Conservation (phyloP, 2,329 filamentous ascomycete genomes). For the Byssothecium circinans region DNA sequence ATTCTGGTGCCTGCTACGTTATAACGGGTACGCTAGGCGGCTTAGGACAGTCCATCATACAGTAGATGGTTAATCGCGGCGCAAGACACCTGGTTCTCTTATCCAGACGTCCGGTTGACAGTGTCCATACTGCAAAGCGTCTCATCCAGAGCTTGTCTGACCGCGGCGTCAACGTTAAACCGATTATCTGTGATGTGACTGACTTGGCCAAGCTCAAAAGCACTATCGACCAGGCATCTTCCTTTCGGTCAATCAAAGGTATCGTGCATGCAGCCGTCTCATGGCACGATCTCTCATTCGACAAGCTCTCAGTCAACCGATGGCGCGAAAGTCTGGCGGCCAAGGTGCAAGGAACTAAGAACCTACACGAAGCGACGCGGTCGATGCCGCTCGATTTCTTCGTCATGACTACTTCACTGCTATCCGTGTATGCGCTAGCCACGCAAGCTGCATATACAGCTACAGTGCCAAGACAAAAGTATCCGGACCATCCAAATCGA, state of each 20-base stretch:
- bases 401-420: constrained; percentile 24
- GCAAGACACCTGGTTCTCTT: constrained; percentile 14
- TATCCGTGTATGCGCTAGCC: too few species aligned
- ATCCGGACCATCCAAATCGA: too few species aligned
- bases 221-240: background rate
- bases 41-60: constrained; percentile 11
- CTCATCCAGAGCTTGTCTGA: constrained; percentile 8
- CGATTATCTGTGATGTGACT: constrained; percentile 8
- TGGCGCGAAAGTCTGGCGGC: constrained; percentile 7
- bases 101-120: constrained; percentile 4
- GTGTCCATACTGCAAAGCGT: background rate
- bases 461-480: too few species aligned
- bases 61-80: constrained; percentile 19
- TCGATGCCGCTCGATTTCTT: constrained; percentile 29
- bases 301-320: background rate
- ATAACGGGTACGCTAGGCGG: constrained; percentile 21
- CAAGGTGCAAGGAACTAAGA: constrained; percentile 29
- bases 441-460: too few species aligned
- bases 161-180: constrained; percentile 9
- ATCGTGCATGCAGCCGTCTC: constrained; percentile 11
- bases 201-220: background rate
- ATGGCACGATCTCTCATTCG: constrained; percentile 4
- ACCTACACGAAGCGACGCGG: constrained; percentile 24
- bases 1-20: constrained; percentile 11
- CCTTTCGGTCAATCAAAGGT: background rate